Percentiles rank a stretch among this genome's conserved stretches.
Evolutionary conservation across 1,284 basidiomycete genomes (phyloP).

Genomic region (Ganoderma meredithae): DNA sequence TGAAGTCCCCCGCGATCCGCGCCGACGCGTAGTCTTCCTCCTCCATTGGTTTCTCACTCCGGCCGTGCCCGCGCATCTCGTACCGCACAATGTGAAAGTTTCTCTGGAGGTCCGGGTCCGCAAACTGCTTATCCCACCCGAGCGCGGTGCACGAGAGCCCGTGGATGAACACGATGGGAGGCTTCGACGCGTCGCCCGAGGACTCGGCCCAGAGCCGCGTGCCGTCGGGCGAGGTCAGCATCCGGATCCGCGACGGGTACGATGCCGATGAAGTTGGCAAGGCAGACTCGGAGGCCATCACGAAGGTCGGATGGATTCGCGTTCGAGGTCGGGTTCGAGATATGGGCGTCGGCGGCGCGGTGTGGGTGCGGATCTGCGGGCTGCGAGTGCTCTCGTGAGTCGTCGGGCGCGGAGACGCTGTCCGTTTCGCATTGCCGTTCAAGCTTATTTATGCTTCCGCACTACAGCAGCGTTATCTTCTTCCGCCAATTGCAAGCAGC

Average conservation of each 20-base stretch:
- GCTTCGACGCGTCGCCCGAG: slow-evolving; percentile 44
- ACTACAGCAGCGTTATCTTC: slow-evolving; percentile 4
- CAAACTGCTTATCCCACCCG: slow-evolving; percentile 49
- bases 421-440: slow-evolving; percentile 11
- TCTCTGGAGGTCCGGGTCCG: slow-evolving; percentile 41
- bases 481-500: not conserved
- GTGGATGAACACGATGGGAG: slow-evolving; percentile 51
- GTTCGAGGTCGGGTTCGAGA: not conserved
- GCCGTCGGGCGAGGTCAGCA: slow-evolving; percentile 40
- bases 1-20: slow-evolving; percentile 47
- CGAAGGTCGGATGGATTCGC: not conserved
- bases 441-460: slow-evolving; percentile 20
- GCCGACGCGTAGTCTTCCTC: slow-evolving; percentile 39
- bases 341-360: not conserved
- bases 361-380: not conserved
- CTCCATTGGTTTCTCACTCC: slow-evolving; percentile 39
- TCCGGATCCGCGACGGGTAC: slow-evolving; percentile 22
- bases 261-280: not conserved
- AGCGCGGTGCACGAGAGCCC: slow-evolving; percentile 46
- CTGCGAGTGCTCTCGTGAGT: not conserved
- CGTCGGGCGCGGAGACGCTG: not conserved
- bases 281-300: not conserved
- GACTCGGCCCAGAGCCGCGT: slow-evolving; percentile 46
- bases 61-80: slow-evolving; percentile 44
- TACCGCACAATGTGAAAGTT: slow-evolving; percentile 46